These are phyloP conservation scores for Yarrowia phangngaensis DNA, from an alignment of 805 yeast genomes.

Conservation along the genomic window DNA sequence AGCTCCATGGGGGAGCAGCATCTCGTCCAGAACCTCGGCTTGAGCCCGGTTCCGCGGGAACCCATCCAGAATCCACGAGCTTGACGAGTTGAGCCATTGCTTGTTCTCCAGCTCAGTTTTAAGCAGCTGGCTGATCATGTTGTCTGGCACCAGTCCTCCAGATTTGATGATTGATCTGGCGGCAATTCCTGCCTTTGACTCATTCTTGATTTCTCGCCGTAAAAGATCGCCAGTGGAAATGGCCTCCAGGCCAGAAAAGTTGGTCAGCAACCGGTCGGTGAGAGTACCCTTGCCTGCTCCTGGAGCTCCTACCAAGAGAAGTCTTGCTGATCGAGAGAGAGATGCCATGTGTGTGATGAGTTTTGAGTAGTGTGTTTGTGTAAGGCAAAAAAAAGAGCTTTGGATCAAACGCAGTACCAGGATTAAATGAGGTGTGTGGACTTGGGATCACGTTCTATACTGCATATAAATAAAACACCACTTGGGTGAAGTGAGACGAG, in stretches of 20 bases:
- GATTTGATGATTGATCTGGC: conserved; percentile 55
- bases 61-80: conserved; percentile 82
- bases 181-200: conserved; percentile 48
- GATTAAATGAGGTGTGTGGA: too few relatives aligned
- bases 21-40: conserved; percentile 55
- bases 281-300: conserved; percentile 96
- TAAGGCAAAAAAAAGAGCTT: too few relatives aligned
- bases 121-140: conserved; percentile 58
- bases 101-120: conserved; percentile 46
- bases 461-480: too few relatives aligned
- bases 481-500: too few relatives aligned
- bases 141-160: conserved; percentile 75
- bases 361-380: too few relatives aligned
- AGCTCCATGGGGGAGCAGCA: conserved; percentile 42
- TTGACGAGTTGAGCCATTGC: conserved; percentile 44
- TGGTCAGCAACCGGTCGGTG: conserved; percentile 58
- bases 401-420: too few relatives aligned
- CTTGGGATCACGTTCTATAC: too few relatives aligned
- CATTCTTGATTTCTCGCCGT: conserved; percentile 57
- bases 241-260: conserved; percentile 52
- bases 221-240: conserved; percentile 83
- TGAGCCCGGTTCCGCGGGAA: conserved; percentile 81
- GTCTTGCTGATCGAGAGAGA: conserved; percentile 41
- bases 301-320: conserved; percentile 85
- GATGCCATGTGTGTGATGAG: conserved; percentile 8